Evolutionary conservation across 352 stramenopile species (phyloP), one percentile per base, ranked within the genome.

Genomic region (Lagenidium sp.): DNA sequence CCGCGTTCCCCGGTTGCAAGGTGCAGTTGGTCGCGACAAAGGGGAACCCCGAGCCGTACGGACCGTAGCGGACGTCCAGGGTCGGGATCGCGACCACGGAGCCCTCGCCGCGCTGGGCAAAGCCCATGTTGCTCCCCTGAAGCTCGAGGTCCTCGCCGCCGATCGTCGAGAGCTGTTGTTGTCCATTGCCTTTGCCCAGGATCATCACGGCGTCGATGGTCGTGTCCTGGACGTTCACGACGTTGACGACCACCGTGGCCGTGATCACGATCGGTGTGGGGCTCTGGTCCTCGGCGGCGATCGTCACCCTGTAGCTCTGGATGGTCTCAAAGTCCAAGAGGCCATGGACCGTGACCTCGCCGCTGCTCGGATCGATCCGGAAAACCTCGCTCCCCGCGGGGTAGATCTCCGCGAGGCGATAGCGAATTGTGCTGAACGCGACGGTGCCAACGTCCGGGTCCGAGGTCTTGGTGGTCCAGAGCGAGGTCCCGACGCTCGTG

Each of bases 51-150:
- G 53, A 59, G 29, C 63, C 71, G 26, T 77, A 81, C 3, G 42
- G 20, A 15, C 63, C 63, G 42, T 81, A 84, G 3, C 54, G 50
- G 2, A 84, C 60, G 10, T 48, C 46, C 0, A 84, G 60, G 18
- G 57, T 44, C 29, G 63, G 63, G 36, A 79, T 63, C 1, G 37
- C 24, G 22, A 79, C 53, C 0, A 20, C 40, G 1, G 57, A 60
- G 12, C 31, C 49, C 20, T 68, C 65, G 1, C 41, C 34, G 7
- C 67, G 65, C 42, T 81, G 67, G 28, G 73, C 68, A 36, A 84
- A 84, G 7, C 71, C 71, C 7, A 84, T 66, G 36, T 84, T 79
- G 26, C 57, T 56, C 4, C 67, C 71, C 3, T 52, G 60, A 15
- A 81, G 32, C 20, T 67, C 24, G 21, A 84, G 45, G 0, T 29